Evolutionary conservation across 2,329 filamentous ascomycete genomes (phyloP).

Genomic region (Aphanoascus verrucosus): DNA sequence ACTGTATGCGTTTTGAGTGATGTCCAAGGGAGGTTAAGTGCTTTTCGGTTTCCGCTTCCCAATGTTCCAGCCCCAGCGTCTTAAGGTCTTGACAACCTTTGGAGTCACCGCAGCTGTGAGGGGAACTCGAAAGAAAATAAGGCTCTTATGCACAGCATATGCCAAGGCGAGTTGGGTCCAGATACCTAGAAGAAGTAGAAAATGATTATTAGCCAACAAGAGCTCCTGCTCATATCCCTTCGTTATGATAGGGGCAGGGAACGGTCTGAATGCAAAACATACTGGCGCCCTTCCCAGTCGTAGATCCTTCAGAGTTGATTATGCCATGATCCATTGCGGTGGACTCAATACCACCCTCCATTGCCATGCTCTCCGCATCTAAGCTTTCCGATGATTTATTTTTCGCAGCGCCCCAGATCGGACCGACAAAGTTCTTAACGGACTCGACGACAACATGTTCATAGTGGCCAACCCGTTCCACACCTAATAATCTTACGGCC

Average conservation of each 20-base stretch:
- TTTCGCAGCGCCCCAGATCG: constrained; percentile 22
- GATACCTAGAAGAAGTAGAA: constrained; percentile 39
- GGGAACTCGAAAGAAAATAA: constrained; percentile 92
- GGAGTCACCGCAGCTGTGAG: constrained; percentile 82
- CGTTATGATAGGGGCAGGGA: not conserved
- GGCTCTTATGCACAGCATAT: constrained; percentile 95
- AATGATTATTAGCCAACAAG: not conserved
- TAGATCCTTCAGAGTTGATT: not conserved
- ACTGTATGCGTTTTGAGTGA: not conserved
- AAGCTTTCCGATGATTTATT: constrained; percentile 1
- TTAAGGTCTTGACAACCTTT: constrained; percentile 80
- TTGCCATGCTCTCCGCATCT: not conserved
- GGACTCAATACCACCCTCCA: not conserved
- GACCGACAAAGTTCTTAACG: constrained; percentile 24
- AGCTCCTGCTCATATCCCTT: not conserved
- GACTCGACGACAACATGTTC: constrained; percentile 36
- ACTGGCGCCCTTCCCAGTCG: constrained; percentile 16
- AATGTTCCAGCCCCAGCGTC: constrained; percentile 90
- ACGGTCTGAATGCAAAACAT: not conserved
- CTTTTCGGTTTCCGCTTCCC: constrained; percentile 48
- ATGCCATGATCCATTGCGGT: constrained; percentile 8
- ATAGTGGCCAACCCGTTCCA: constrained; percentile 64
- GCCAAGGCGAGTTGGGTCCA: constrained; percentile 85
- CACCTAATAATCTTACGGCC: constrained; percentile 69
- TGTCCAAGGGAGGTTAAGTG: not conserved